phyloP scores from a whole-genome alignment of 2,329 filamentous ascomycete genomes.

The Xylariaceae sp. region DNA sequence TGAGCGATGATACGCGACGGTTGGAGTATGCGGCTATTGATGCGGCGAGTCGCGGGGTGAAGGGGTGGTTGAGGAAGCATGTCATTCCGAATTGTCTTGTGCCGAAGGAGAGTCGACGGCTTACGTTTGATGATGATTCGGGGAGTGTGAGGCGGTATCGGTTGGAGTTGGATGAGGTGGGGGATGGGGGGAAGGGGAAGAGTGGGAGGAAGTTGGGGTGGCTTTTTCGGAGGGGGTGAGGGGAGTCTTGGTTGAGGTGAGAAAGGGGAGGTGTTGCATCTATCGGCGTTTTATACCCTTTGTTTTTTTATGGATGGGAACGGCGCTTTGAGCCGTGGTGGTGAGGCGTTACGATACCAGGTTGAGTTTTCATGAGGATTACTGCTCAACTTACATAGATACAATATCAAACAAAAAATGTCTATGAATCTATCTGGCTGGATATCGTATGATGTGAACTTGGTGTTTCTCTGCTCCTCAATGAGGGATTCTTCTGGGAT shows the following conservation, averaged over 20 bases:
- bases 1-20: conserved; percentile 55
- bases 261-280: not conserved
- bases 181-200: conserved; percentile 18
- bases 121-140: conserved; percentile 56
- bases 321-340: too few relatives aligned
- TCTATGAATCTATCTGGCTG: too few relatives aligned
- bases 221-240: conserved; percentile 24
- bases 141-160: conserved; percentile 60
- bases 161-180: conserved; percentile 50
- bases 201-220: conserved; percentile 28
- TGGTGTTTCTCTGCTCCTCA: too few relatives aligned
- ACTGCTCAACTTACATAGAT: too few relatives aligned
- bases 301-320: not conserved
- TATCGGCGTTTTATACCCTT: not conserved
- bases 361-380: too few relatives aligned
- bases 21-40: conserved; percentile 64
- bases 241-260: not conserved
- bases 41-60: conserved; percentile 53
- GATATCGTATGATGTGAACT: too few relatives aligned
- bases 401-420: too few relatives aligned
- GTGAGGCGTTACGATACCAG: too few relatives aligned
- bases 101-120: conserved; percentile 42
- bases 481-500: too few relatives aligned
- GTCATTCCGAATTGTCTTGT: conserved; percentile 58
- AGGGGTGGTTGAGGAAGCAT: conserved; percentile 54